These are phyloP conservation scores for Blastocystis sp. DNA, from an alignment of 352 stramenopile species.

Conservation along the genomic window DNA sequence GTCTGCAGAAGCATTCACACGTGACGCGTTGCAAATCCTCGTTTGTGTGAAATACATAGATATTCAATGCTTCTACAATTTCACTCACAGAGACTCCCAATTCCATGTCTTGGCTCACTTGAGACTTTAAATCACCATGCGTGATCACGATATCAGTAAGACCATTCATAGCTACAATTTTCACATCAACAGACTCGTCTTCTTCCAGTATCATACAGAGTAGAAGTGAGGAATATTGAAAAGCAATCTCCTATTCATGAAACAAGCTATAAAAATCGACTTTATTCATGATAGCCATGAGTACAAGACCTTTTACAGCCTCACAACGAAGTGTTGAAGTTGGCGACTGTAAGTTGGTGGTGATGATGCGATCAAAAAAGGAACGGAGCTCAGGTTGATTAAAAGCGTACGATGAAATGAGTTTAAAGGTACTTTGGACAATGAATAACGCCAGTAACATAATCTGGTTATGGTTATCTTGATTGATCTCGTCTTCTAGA, in stretches of 20 bases:
- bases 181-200: background rate
- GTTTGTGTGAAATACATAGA: background rate
- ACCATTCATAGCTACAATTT: background rate
- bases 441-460: background rate
- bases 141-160: background rate
- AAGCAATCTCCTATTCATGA: background rate
- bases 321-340: background rate
- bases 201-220: constrained; percentile 29
- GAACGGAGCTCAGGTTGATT: background rate
- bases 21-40: background rate
- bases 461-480: background rate
- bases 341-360: background rate
- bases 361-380: constrained; percentile 21
- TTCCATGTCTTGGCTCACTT: background rate
- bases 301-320: background rate
- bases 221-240: background rate
- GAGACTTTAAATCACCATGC: background rate
- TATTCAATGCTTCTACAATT: background rate
- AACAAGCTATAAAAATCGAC: background rate
- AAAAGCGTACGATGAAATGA: constrained; percentile 8
- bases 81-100: constrained; percentile 24
- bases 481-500: background rate
- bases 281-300: background rate
- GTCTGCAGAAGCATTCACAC: background rate
- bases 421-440: background rate